Conservation (phyloP, 2,329 filamentous ascomycete species). For the Hirsutella minnesotensis region DNA sequence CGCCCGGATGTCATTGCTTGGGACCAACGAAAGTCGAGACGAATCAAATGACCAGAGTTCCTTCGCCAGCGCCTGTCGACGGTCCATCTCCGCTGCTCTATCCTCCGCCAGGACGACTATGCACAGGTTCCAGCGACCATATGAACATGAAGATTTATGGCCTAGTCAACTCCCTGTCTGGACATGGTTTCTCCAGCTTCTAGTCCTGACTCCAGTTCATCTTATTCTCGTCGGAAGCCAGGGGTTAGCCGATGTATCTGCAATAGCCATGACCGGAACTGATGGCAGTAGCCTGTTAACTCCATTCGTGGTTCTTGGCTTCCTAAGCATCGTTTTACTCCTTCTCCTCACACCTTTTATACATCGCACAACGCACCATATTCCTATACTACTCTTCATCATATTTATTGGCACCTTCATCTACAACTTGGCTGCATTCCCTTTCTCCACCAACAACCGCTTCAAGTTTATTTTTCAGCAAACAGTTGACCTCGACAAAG, state of each 20-base stretch:
- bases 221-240: slow-evolving; percentile 69
- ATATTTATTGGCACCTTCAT: slow-evolving; percentile 65
- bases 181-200: slow-evolving; percentile 80
- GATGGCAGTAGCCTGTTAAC: slow-evolving; percentile 66
- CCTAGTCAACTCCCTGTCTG: slow-evolving; percentile 66
- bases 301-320: slow-evolving; percentile 59
- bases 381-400: slow-evolving; percentile 67
- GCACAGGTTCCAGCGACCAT: slow-evolving; percentile 28
- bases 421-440: slow-evolving; percentile 81
- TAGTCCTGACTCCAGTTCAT: slow-evolving; percentile 67
- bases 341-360: slow-evolving; percentile 73
- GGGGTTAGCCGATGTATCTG: slow-evolving; percentile 58
- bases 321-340: slow-evolving; percentile 59
- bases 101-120: slow-evolving; percentile 12
- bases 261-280: slow-evolving; percentile 67
- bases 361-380: slow-evolving; percentile 72
- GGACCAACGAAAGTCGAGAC: slow-evolving; percentile 20
- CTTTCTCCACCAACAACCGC: slow-evolving; percentile 67
- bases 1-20: slow-evolving; percentile 43
- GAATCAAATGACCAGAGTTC: slow-evolving; percentile 31
- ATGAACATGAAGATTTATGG: slow-evolving; percentile 74
- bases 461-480: slow-evolving; percentile 87
- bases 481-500: slow-evolving; percentile 61
- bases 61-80: slow-evolving; percentile 43
- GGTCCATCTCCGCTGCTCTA: slow-evolving; percentile 27